A percentile compares a stretch with the other conserved stretches of the same genome.
phyloP scores from a whole-genome alignment of 129 eudicot genomes.

The Rutidosis leptorrhynchoides region DNA sequence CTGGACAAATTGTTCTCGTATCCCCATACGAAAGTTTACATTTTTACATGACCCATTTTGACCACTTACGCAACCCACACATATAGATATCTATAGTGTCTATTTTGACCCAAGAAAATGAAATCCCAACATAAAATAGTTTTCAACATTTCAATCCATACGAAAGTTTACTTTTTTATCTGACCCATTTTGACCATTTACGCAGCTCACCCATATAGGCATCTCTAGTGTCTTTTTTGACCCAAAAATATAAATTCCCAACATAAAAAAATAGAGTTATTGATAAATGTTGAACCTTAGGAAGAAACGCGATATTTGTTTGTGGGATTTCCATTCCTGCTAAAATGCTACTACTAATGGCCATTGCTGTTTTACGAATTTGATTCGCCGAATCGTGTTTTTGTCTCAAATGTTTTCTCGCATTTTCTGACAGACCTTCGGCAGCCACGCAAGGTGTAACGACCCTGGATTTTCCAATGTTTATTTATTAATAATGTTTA shows the following conservation, averaged over 20 bases:
- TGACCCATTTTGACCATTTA: no score
- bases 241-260: neutral
- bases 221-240: neutral
- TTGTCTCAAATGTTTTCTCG: conserved; percentile 56
- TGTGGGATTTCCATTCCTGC: conserved; percentile 83
- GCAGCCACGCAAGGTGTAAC: conserved; percentile 58
- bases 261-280: neutral
- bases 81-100: no score
- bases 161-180: no score
- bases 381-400: conserved; percentile 71
- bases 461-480: no score
- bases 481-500: no score
- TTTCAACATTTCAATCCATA: no score
- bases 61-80: neutral
- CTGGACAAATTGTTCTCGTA: neutral
- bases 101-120: no score
- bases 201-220: no score
- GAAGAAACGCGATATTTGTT: conserved; percentile 71
- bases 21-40: neutral
- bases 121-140: no score
- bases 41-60: neutral
- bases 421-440: conserved; percentile 64
- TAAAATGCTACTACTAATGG: conserved; percentile 68
- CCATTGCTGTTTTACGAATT: conserved; percentile 88
- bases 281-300: conserved; percentile 47